These are phyloP conservation scores for Vachellia collinsii DNA, from an alignment of 306 rosid genomes.

Conservation along the genomic window DNA sequence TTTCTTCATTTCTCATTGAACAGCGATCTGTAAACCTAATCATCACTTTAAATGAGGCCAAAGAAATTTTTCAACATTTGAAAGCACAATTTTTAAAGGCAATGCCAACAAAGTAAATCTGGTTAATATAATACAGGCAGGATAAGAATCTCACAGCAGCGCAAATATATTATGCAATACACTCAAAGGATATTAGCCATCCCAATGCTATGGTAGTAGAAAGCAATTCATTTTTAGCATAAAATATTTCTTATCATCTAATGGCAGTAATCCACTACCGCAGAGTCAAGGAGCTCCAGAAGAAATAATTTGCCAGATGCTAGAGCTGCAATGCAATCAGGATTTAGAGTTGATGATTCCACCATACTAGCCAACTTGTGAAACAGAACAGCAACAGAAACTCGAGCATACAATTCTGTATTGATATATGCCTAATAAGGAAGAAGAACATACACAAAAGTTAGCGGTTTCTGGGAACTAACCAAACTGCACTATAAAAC, in stretches of 20 bases:
- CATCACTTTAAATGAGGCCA: constrained; percentile 13
- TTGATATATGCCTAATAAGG: constrained; percentile 82
- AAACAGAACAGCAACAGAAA: constrained; percentile 90
- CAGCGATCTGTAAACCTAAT: neutral
- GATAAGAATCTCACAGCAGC: constrained; percentile 28
- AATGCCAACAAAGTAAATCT: constrained; percentile 19
- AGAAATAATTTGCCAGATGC: constrained; percentile 82
- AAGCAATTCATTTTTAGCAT: neutral
- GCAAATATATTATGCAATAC: constrained; percentile 7
- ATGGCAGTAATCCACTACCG: constrained; percentile 52
- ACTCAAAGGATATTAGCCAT: neutral
- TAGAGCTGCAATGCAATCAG: constrained; percentile 55
- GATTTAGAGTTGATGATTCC: constrained; percentile 53
- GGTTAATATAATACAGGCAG: constrained; percentile 4
- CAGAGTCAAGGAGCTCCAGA: constrained; percentile 85
- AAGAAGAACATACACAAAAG: constrained; percentile 35
- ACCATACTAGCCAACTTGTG: constrained; percentile 63
- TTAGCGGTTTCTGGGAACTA: constrained; percentile 26
- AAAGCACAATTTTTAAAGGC: constrained; percentile 24
- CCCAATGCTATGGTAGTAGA: constrained; percentile 8
- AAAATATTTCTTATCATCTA: constrained; percentile 32
- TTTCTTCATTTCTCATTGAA: neutral
- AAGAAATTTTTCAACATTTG: neutral
- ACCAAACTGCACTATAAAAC: neutral
- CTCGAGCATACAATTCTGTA: constrained; percentile 96